Percentiles rank a stretch among this genome's conserved stretches.
These are phyloP conservation scores for Debaryomyces hansenii DNA, from an alignment of 805 yeast genomes.

Conservation along the genomic window DNA sequence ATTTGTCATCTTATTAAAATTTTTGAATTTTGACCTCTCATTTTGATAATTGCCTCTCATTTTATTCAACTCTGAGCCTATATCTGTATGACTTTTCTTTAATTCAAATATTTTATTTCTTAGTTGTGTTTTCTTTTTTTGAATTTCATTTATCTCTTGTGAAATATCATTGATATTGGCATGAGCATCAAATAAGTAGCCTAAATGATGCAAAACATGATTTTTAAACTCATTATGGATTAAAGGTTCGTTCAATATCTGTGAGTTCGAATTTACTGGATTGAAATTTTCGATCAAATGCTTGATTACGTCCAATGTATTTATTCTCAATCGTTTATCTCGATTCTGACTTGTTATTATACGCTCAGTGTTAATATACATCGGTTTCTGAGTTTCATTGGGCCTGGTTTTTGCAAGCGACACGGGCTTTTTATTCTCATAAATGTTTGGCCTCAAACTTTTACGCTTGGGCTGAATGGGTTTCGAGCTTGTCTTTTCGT, in stretches of 20 bases:
- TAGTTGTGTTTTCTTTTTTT: conserved; percentile 30
- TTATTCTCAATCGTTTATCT: conserved; percentile 26
- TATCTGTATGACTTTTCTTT: conserved; percentile 26
- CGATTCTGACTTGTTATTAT: conserved; percentile 18
- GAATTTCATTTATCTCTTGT: conserved; percentile 25
- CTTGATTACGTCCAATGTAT: conserved; percentile 38
- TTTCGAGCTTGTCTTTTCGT: neutral
- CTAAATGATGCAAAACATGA: conserved; percentile 27
- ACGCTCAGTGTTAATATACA: conserved; percentile 29
- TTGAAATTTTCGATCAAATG: conserved; percentile 29
- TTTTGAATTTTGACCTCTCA: conserved; percentile 14
- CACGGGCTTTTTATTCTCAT: conserved; percentile 4
- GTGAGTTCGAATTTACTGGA: conserved; percentile 17
- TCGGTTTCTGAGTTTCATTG: conserved; percentile 26
- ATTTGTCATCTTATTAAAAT: conserved; percentile 10
- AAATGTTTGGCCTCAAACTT: conserved; percentile 1
- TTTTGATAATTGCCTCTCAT: conserved; percentile 21
- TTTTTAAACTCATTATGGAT: conserved; percentile 33
- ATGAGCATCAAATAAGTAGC: conserved; percentile 32
- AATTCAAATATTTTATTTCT: conserved; percentile 31
- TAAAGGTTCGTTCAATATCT: conserved; percentile 17
- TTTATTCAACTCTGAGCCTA: conserved; percentile 32
- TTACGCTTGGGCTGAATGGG: neutral
- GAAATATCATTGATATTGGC: conserved; percentile 33
- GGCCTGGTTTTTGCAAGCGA: conserved; percentile 17